A percentile compares a stretch with the other conserved stretches of the same genome.
phyloP scores from a whole-genome alignment of 2,329 filamentous ascomycete species.

The Fusarium equiseti region DNA sequence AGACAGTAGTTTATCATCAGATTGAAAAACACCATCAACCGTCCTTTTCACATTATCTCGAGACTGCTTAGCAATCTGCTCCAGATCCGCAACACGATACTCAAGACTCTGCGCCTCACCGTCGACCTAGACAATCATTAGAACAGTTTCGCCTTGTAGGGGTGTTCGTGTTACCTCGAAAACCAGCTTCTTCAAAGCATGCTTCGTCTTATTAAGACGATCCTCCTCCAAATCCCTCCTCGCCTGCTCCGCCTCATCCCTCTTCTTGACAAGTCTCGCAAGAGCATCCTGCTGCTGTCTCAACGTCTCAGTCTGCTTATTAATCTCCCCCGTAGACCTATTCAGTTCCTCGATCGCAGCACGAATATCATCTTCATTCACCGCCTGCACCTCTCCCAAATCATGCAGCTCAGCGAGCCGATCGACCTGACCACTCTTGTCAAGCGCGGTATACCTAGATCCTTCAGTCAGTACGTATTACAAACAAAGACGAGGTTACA shows the following conservation, averaged over 20 bases:
- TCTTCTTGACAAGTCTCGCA: slow-evolving; percentile 61
- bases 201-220: slow-evolving; percentile 49
- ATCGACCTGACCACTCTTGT: slow-evolving; percentile 62
- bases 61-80: slow-evolving; percentile 63
- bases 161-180: slow-evolving; percentile 53
- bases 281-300: slow-evolving; percentile 73
- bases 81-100: slow-evolving; percentile 61
- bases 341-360: slow-evolving; percentile 73
- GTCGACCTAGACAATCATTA: slow-evolving; percentile 56
- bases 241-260: slow-evolving; percentile 47
- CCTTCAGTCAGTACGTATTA: background rate
- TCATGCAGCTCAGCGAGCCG: slow-evolving; percentile 60
- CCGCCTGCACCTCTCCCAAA: slow-evolving; percentile 60
- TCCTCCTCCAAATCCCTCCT: slow-evolving; percentile 49
- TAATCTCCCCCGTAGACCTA: slow-evolving; percentile 72
- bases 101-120: slow-evolving; percentile 61
- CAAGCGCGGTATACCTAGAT: slow-evolving; percentile 63
- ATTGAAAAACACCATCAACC: slow-evolving; percentile 63
- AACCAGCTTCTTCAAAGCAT: slow-evolving; percentile 57
- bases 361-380: slow-evolving; percentile 70
- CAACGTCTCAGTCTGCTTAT: slow-evolving; percentile 72
- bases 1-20: slow-evolving; percentile 74
- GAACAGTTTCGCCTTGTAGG: background rate
- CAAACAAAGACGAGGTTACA: slow-evolving; percentile 8
- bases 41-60: slow-evolving; percentile 61